Evolutionary conservation across 2,329 filamentous ascomycete species (phyloP).

Genomic region (Sclerotinia subarctica): DNA sequence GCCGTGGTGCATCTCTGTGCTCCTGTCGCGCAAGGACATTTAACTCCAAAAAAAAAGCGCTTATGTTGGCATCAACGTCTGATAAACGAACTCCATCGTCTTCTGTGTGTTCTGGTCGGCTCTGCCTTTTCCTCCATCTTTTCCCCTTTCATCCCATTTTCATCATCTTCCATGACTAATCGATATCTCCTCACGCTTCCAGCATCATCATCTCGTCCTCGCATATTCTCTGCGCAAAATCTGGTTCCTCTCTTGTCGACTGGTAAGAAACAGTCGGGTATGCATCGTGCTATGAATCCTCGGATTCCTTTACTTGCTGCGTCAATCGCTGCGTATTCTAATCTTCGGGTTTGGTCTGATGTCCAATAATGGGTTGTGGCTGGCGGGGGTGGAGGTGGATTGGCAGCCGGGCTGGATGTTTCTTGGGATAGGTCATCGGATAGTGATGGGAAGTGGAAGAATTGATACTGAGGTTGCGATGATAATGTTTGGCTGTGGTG

Average conservation of each 20-base stretch:
- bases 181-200: conserved; percentile 63
- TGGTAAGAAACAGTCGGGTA: conserved; percentile 60
- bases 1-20: not conserved
- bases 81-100: conserved; percentile 10
- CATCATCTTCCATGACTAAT: conserved; percentile 41
- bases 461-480: conserved; percentile 28
- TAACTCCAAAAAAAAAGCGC: not conserved
- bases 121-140: not conserved
- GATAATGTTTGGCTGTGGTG: conserved; percentile 19
- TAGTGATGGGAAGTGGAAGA: conserved; percentile 37
- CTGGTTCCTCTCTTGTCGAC: conserved; percentile 51
- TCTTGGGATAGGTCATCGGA: conserved; percentile 16
- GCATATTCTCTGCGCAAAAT: conserved; percentile 45
- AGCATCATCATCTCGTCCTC: conserved; percentile 42
- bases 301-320: conserved; percentile 57
- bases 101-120: not conserved
- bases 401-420: conserved; percentile 38
- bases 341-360: conserved; percentile 57
- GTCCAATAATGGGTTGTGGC: conserved; percentile 66
- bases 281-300: conserved; percentile 58
- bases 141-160: not conserved
- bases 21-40: not conserved
- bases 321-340: conserved; percentile 66
- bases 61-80: not conserved
- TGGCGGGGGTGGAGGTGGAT: conserved; percentile 45